Evolutionary conservation across 2,329 filamentous ascomycete species (phyloP).

Genomic region (Volutella citrinella): DNA sequence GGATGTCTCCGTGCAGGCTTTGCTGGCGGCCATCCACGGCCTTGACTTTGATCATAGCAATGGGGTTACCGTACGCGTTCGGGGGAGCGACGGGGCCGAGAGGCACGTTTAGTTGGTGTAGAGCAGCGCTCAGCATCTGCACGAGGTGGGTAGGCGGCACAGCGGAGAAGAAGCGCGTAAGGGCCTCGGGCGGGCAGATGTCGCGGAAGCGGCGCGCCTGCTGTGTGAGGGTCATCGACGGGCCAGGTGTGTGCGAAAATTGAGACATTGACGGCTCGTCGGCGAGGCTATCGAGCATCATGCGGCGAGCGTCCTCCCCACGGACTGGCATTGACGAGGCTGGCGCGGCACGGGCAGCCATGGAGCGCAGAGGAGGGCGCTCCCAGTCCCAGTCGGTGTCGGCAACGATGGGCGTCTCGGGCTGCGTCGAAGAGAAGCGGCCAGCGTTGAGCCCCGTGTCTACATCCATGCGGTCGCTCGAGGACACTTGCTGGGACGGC

Average conservation of each 20-base stretch:
- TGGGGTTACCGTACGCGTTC: slow-evolving; percentile 50
- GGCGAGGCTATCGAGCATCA: slow-evolving; percentile 62
- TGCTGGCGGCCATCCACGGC: slow-evolving; percentile 71
- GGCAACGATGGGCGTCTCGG: slow-evolving; percentile 70
- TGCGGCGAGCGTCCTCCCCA: slow-evolving; percentile 32
- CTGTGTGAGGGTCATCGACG: slow-evolving; percentile 84
- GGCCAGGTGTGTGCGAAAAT: slow-evolving; percentile 74
- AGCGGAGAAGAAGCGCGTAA: slow-evolving; percentile 90
- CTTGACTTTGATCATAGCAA: slow-evolving; percentile 68
- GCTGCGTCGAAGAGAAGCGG: slow-evolving; percentile 77
- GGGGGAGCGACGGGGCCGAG: slow-evolving; percentile 51
- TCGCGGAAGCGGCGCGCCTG: slow-evolving; percentile 84
- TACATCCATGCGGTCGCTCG: slow-evolving; percentile 65
- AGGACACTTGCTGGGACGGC: slow-evolving; percentile 37
- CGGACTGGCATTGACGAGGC: slow-evolving; percentile 32
- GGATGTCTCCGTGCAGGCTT: slow-evolving; percentile 69
- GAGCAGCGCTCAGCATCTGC: slow-evolving; percentile 73
- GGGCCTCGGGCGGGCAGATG: slow-evolving; percentile 80
- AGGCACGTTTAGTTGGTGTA: slow-evolving; percentile 83
- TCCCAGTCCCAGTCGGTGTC: slow-evolving; percentile 89
- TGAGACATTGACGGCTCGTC: slow-evolving; percentile 86
- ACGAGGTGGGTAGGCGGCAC: slow-evolving; percentile 73
- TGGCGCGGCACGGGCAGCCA: slow-evolving; percentile 39
- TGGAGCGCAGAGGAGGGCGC: slow-evolving; percentile 59
- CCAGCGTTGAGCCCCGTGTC: slow-evolving; percentile 48